Conservation (phyloP, 164 flowering plant species). For the Piper longum region DNA sequence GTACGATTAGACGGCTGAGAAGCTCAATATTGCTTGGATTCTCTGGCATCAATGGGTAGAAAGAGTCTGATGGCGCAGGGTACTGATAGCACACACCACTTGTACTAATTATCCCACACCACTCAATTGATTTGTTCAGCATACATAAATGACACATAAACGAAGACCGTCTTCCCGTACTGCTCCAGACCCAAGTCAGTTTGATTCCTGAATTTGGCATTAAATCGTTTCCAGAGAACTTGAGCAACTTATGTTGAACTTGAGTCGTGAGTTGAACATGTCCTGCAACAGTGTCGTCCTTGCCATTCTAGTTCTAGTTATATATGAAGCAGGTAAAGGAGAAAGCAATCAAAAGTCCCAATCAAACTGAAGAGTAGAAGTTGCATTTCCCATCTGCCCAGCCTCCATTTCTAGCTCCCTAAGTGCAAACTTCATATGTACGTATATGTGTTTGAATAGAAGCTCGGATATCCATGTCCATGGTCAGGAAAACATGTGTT, state of each 20-base stretch:
- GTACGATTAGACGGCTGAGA: too few relatives aligned
- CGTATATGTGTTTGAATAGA: neutral
- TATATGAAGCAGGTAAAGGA: neutral
- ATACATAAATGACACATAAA: neutral
- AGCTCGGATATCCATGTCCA: neutral
- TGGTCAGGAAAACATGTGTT: neutral
- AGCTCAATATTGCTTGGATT: too few relatives aligned
- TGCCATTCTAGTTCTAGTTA: too few relatives aligned
- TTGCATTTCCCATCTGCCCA: neutral
- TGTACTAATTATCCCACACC: neutral
- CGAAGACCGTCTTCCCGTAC: neutral
- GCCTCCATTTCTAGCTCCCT: neutral
- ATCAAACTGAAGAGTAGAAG: neutral
- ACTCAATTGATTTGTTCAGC: neutral
- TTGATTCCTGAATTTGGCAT: too few relatives aligned
- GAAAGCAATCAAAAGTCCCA: neutral
- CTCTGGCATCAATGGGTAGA: too few relatives aligned
- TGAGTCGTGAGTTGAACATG: too few relatives aligned
- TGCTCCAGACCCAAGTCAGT: neutral
- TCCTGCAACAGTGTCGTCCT: too few relatives aligned
- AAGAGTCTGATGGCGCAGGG: too few relatives aligned
- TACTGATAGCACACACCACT: too few relatives aligned
- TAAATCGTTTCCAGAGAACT: neutral
- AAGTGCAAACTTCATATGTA: neutral
- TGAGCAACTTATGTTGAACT: neutral